A percentile compares a stretch with the other conserved stretches of the same genome.
Evolutionary conservation across 1,284 basidiomycete species (phyloP).

Genomic region (Apiotrichum mycotoxinovorans): DNA sequence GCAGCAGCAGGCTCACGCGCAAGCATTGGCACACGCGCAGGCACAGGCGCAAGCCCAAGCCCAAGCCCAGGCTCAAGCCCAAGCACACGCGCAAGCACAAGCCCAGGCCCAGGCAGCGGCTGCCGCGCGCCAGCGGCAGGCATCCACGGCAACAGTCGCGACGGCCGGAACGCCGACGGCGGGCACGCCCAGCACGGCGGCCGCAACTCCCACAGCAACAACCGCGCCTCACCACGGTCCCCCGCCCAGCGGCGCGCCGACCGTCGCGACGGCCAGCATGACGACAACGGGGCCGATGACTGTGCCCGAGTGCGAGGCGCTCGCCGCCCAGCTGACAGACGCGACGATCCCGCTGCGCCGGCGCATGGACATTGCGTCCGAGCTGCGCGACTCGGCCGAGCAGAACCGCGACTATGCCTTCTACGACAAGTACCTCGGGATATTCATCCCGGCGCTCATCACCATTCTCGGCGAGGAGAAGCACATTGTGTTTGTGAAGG

Average conservation of each 20-base stretch:
- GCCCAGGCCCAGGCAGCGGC: neutral
- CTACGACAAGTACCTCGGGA: conserved; percentile 60
- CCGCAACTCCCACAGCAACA: conserved; percentile 17
- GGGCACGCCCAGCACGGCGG: neutral
- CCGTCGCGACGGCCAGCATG: conserved; percentile 22
- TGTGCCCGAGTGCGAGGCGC: conserved; percentile 41
- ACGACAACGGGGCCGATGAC: conserved; percentile 37
- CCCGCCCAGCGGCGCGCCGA: conserved; percentile 7
- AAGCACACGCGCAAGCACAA: neutral
- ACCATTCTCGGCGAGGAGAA: conserved; percentile 74
- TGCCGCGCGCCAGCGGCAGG: conserved; percentile 34
- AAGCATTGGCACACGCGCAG: neutral
- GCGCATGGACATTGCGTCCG: conserved; percentile 56
- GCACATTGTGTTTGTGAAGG: conserved; percentile 66
- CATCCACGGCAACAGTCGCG: conserved; percentile 33
- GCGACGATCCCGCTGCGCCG: conserved; percentile 23
- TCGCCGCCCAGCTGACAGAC: conserved; percentile 41
- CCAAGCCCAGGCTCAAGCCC: too few species aligned
- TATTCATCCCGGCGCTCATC: conserved; percentile 69
- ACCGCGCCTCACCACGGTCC: conserved; percentile 8
- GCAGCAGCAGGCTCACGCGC: too few species aligned
- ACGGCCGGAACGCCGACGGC: conserved; percentile 19
- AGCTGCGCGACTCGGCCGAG: conserved; percentile 84
- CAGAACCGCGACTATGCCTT: conserved; percentile 71
- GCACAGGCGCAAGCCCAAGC: neutral